These are phyloP conservation scores for Solanum tarapatanum DNA, from an alignment of 257 asterid species.

Conservation along the genomic window DNA sequence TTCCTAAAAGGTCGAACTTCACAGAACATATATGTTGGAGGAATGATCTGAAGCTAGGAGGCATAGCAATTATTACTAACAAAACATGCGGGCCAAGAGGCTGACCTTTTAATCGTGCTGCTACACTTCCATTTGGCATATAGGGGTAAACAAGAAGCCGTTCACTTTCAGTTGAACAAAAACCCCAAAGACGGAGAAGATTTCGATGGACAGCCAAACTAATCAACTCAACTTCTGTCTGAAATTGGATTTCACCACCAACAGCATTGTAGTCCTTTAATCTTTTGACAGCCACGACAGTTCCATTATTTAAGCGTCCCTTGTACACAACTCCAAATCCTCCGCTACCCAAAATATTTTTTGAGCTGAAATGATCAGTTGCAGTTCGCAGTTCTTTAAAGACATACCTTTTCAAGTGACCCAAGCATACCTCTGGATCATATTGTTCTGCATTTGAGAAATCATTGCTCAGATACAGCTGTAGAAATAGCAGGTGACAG, in stretches of 20 bases:
- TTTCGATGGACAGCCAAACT: conserved; percentile 27
- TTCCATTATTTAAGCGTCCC: conserved; percentile 17
- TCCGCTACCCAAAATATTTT: conserved; percentile 25
- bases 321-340: conserved; percentile 31
- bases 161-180: conserved; percentile 20
- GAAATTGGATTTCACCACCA: conserved; percentile 22
- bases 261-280: conserved; percentile 8
- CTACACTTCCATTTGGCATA: conserved; percentile 33
- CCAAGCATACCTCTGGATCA: conserved; percentile 16
- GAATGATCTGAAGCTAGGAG: neutral
- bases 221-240: conserved; percentile 29
- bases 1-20: neutral
- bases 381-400: conserved; percentile 17
- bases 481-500: neutral
- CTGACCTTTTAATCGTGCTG: conserved; percentile 25
- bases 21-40: neutral
- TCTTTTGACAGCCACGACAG: conserved; percentile 24
- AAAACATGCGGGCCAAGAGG: neutral
- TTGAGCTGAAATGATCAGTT: conserved; percentile 21
- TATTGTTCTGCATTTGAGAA: neutral
- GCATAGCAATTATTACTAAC: neutral
- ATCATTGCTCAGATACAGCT: neutral
- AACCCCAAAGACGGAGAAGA: conserved; percentile 22
- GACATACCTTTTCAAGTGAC: conserved; percentile 17
- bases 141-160: conserved; percentile 29